A percentile compares a stretch with the other conserved stretches of the same genome.
Evolutionary conservation across 164 flowering plant species (phyloP).

Genomic region (Nymphaea colorata): DNA sequence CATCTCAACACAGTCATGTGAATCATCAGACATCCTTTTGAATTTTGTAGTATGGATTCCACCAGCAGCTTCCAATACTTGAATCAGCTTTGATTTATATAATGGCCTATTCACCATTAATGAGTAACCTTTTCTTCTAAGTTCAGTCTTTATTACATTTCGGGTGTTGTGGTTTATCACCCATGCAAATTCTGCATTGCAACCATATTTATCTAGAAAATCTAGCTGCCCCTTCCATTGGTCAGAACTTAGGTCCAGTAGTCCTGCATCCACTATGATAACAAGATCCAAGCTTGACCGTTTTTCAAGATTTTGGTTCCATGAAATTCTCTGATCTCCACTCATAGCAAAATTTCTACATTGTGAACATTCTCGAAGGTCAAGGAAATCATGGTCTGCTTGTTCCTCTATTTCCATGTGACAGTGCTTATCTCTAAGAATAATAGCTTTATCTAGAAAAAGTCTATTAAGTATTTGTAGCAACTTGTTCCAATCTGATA

Average conservation of each 20-base stretch:
- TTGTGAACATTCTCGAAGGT: slow-evolving; percentile 8
- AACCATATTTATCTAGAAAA: slow-evolving; percentile 48
- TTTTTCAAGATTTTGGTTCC: slow-evolving; percentile 16
- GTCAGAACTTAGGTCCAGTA: slow-evolving; percentile 69
- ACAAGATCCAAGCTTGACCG: slow-evolving; percentile 19
- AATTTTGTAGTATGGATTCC: slow-evolving; percentile 14
- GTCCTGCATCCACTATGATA: slow-evolving; percentile 60
- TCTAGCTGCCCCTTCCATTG: slow-evolving; percentile 88
- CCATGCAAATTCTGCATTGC: slow-evolving; percentile 75
- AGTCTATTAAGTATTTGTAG: slow-evolving; percentile 51
- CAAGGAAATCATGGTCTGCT: not conserved
- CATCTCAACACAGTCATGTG: slow-evolving; percentile 60
- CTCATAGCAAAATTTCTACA: slow-evolving; percentile 17
- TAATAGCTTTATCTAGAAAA: slow-evolving; percentile 17
- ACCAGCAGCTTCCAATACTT: slow-evolving; percentile 55
- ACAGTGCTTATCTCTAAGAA: not conserved
- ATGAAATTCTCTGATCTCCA: slow-evolving; percentile 2
- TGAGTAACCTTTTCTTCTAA: slow-evolving; percentile 56
- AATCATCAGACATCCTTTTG: slow-evolving; percentile 18
- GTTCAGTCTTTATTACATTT: slow-evolving; percentile 61
- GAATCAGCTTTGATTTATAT: slow-evolving; percentile 75
- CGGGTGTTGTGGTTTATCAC: slow-evolving; percentile 75
- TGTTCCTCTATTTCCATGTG: not conserved
- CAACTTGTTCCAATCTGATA: slow-evolving; percentile 86
- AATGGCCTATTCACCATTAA: slow-evolving; percentile 77